Evolutionary conservation across 169 alveolate species (phyloP), one percentile per base, ranked within the genome.

Genomic region (Toxoplasma gondii): DNA sequence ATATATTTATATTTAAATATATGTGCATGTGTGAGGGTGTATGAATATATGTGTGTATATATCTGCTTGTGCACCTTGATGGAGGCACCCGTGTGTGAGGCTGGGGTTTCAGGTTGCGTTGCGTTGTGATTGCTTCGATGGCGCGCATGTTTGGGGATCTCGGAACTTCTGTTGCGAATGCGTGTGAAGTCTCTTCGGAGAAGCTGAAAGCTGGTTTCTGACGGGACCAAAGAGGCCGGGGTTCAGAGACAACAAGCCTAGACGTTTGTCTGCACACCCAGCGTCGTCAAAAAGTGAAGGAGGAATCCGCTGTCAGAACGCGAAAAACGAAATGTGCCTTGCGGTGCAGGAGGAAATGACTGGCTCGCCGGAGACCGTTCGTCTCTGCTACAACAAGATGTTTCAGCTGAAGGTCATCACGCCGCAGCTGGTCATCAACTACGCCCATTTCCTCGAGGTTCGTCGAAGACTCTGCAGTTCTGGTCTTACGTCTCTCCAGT

Each of bases 341-440:
- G 91, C 91, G 34, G 97, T 87, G n/a, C 94, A 95, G 97, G 98
- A 97, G 94, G 97, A 96, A 92, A 96, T 94, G 95, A 95, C 95
- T 44, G 98, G 98, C 10, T 93, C 98, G 39, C 54, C 95, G 53
- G 97, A 95, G 58, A 97, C 98, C 19, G 94, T 95, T 24, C 94
- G 96, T 53, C 95, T 96, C 19, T 94, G 97, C 82, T 97, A 93
- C 94, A 96, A 97, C 93, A 94, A 84, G 91, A 96, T 96, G 98
- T 96, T 95, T 36, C 97, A 95, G 58, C 92, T 95, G 78, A 97
- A 96, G 87, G 97, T 95, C 44, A 97, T 95, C 38, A 96, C 98
- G 9, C 97, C 97, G 49, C 97, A 95, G 92, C 88, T 95, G 44
- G 96, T 97, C 22, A 95, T 95, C 91, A 96, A 96, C 91, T 97